Evolutionary conservation across 2,329 filamentous ascomycete species (phyloP), one percentile per base, ranked within the genome.

Genomic region (Pyrenochaeta sp.): DNA sequence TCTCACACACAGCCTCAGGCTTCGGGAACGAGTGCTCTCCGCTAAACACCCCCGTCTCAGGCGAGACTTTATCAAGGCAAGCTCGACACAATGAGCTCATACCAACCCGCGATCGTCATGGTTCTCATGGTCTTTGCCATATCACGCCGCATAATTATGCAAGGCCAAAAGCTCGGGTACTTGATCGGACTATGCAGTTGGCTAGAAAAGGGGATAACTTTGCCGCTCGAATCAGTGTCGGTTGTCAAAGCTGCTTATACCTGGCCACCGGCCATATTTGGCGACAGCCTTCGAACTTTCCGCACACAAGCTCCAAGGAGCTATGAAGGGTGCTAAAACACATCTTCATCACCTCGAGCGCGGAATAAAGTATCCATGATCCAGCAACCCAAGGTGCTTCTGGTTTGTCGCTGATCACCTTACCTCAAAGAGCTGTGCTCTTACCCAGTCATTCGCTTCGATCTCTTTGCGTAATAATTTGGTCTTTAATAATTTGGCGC

Each of bases 231-330:
- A 18, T 37, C 20, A 17, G 17, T 9, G n/a, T 9, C 7, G 33
- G n/a, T n/a, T 20, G 17, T 32, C 33, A 45, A 33, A 30, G 27
- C 30, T 45, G 49, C 48, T 45, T 20, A 33, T 41, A 41, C 35
- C 29, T 42, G 20, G 14, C 17, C 18, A 41, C 29, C 31, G 40
- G 35, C 32, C 35, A 18, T 23, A 37, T 43, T 49, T 50, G 41
- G 45, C 36, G 50, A 46, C 54, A 30, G 21, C 36, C 42, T 36
- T 47, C 29, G 42, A 54, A 49, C 33, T 46, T 53, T 41, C 54
- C 49, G 49, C 39, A 41, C 54, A 56, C 43, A 50, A 45, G 36
- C 40, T 33, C 11, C 30, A 30, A 42, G 44, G 44, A 43, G 31
- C 41, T 43, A n/a, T n/a, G 20, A 23, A 31, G 31, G 29, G 45